Percentiles rank a stretch among this genome's conserved stretches.
Conservation (phyloP, 1,284 basidiomycete species). For the Taiwanofungus camphoratus region DNA sequence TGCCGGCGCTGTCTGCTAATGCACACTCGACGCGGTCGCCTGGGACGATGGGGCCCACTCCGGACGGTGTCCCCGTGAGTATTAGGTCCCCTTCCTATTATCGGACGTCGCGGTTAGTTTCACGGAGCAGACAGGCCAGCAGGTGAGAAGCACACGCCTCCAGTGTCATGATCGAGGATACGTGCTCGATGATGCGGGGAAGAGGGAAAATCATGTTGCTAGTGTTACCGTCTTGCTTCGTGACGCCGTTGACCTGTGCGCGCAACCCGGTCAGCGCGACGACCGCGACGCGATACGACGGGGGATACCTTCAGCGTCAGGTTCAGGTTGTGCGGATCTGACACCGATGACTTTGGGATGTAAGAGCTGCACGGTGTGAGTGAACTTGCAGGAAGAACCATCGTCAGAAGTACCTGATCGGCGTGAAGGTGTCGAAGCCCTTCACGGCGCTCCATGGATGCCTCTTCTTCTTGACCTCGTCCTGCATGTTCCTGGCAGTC, state of each 20-base stretch:
- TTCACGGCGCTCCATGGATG: constrained; percentile 91
- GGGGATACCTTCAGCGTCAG: constrained; percentile 67
- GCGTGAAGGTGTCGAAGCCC: constrained; percentile 65
- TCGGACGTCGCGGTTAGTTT: not conserved
- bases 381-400: not conserved
- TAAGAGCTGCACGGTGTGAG: constrained; percentile 50
- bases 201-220: constrained; percentile 92
- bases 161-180: constrained; percentile 93
- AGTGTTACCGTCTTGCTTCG: constrained; percentile 85
- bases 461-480: constrained; percentile 87
- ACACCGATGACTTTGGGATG: constrained; percentile 69
- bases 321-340: constrained; percentile 72
- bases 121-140: not conserved
- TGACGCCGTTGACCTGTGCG: constrained; percentile 70
- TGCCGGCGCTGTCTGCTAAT: constrained; percentile 56
- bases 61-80: constrained; percentile 86
- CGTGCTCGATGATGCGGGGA: constrained; percentile 85
- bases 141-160: no score
- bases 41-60: constrained; percentile 74
- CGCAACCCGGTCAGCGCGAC: not conserved
- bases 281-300: not conserved
- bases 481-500: constrained; percentile 95
- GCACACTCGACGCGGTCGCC: constrained; percentile 81
- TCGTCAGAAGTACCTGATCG: constrained; percentile 53
- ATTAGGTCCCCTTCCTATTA: constrained; percentile 81